phyloP scores from a whole-genome alignment of 2,329 filamentous ascomycete genomes.

The Aspergillus transmontanensis region DNA sequence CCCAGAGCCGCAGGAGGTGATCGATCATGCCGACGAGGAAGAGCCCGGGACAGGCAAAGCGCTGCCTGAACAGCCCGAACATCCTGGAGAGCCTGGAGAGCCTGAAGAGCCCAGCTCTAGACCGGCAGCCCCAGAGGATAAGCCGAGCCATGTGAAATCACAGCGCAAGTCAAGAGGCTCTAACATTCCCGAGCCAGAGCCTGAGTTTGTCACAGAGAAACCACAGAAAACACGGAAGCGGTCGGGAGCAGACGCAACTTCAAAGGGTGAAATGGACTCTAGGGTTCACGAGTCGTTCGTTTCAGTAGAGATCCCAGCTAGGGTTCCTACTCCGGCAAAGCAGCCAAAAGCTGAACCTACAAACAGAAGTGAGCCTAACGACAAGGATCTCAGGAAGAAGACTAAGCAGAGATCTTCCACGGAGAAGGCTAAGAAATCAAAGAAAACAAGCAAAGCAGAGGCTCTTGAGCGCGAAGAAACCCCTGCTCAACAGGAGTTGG shows the following conservation, averaged over 20 bases:
- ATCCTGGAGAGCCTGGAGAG: neutral
- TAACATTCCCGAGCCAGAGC: conserved; percentile 1
- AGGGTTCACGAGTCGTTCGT: conserved; percentile 32
- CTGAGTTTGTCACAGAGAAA: neutral
- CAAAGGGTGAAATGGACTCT: conserved; percentile 13
- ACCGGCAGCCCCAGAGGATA: neutral
- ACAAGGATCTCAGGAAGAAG: conserved; percentile 29
- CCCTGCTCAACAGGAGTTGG: neutral
- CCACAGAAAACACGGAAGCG: neutral
- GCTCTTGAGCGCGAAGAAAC: conserved; percentile 13
- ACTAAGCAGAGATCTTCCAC: conserved; percentile 31
- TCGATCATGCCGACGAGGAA: conserved; percentile 13
- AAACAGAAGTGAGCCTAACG: conserved; percentile 13
- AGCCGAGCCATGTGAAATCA: neutral
- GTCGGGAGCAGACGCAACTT: conserved; percentile 9
- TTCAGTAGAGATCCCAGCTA: conserved; percentile 32
- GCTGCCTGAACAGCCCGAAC: neutral
- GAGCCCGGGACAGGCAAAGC: conserved; percentile 11
- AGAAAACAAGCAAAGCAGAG: conserved; percentile 14
- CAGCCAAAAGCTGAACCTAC: conserved; percentile 31
- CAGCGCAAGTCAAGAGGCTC: conserved; percentile 8
- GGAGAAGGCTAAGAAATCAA: conserved; percentile 33
- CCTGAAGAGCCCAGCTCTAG: neutral
- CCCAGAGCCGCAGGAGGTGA: conserved; percentile 13
- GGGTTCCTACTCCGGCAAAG: conserved; percentile 28